Base-by-base conservation (phyloP, 2,329 filamentous ascomycete species). In the Ophiostoma triangulosporum region DNA sequence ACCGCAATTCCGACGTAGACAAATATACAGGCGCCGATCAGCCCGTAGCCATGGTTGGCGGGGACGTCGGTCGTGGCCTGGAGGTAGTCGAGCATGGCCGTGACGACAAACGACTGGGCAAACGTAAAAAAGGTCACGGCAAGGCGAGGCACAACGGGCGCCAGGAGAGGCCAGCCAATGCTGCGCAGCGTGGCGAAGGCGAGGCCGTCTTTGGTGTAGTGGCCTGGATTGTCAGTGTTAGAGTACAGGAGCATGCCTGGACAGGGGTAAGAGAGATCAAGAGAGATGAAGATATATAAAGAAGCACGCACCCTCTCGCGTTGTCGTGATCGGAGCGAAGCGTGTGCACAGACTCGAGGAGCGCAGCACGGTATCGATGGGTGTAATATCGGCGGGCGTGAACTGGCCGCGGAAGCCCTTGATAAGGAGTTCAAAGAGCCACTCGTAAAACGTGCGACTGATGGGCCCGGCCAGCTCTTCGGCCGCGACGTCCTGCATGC, bases 361-460 rank as follows among this genome's bases (percentile, higher is more conserved):
- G 29, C 29, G 29, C 29, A 31, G 29, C 4, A 31, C 7, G 29
- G 29, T 31, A 11, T 31, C 29, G 29, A 31, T 31, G 29, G 29
- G 29, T 7, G 29, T 11, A 11, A 31, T 7, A 11, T 31, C 29
- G 12, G 7, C 29, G 2, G 29, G 29, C 29, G 29, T 31, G 29
- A 31, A 31, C 7, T 7, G 12, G 29, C 2, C 46, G 12, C 26
- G 46, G 17, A n/a, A 49, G 29, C 29, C 29, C 29, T 31, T 31
- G 29, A 31, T 66, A 43, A 81, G 73, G 7, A 81, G 60, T 2
- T 69, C 67, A 54, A 73, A 76, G 52, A 78, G 62, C 76, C 76
- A 80, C 64, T 68, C 72, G 59, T 78, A 79, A 15, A 76, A 64
- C 0, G 64, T 64, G 46, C 67, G 29, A 31, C 29, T 31, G 29